phyloP scores from a whole-genome alignment of 768 basidiomycete species.

The Omphalotus guepiniiformis region DNA sequence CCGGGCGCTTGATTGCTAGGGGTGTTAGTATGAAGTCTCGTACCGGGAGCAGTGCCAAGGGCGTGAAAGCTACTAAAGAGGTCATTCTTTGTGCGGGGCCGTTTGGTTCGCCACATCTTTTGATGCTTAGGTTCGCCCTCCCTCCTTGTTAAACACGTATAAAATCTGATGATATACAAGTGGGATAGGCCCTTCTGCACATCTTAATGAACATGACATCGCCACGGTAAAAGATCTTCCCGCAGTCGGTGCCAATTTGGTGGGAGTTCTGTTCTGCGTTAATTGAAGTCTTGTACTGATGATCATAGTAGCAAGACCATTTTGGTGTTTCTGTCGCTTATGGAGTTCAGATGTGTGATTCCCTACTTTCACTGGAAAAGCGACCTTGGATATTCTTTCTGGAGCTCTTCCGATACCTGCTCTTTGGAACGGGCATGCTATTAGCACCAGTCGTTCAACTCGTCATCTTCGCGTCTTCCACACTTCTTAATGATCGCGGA shows the following conservation, averaged over 20 bases:
- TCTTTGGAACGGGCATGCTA: constrained; percentile 9
- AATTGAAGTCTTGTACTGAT: neutral
- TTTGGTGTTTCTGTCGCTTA: constrained; percentile 8
- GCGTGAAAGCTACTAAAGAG: neutral
- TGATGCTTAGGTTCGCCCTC: constrained; percentile 2
- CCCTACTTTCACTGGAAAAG: constrained; percentile 3
- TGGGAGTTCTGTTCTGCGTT: neutral
- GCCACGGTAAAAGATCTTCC: constrained; percentile 1
- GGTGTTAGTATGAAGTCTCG: neutral
- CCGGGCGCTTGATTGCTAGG: neutral
- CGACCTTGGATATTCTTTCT: constrained; percentile 5
- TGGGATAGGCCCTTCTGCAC: constrained; percentile 5
- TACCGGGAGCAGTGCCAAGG: neutral
- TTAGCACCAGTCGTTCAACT: constrained; percentile 7
- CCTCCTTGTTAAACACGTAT: neutral
- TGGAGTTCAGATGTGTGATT: constrained; percentile 2
- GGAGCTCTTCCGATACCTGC: constrained; percentile 2
- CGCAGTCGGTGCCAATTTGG: constrained; percentile 3
- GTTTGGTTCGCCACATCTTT: constrained; percentile 3
- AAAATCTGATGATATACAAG: neutral
- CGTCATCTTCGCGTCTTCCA: constrained; percentile 4
- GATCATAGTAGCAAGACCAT: constrained; percentile 1
- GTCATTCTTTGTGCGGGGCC: constrained; percentile 3
- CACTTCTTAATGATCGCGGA: neutral
- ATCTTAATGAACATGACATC: constrained; percentile 4